phyloP scores from a whole-genome alignment of 2,329 filamentous ascomycete species.

The Huntiella bhutanensis region DNA sequence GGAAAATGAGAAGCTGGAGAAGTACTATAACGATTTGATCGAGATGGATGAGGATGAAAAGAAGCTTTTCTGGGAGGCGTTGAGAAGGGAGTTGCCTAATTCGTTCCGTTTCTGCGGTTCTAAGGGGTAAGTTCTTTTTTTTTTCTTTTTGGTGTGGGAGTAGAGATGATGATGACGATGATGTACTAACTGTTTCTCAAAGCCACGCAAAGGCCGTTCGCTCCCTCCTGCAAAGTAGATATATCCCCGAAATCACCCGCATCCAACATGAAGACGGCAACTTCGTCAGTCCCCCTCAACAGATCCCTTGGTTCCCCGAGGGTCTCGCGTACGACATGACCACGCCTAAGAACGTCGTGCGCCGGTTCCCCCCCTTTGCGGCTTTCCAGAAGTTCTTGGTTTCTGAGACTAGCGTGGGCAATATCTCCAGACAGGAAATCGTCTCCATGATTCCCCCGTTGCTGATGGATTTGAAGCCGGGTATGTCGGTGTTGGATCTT shows the following conservation, averaged over 20 bases:
- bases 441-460: slow-evolving; percentile 98
- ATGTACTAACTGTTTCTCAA: not conserved
- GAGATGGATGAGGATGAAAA: slow-evolving; percentile 63
- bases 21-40: slow-evolving; percentile 65
- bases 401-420: slow-evolving; percentile 89
- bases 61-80: slow-evolving; percentile 62
- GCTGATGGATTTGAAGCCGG: slow-evolving; percentile 74
- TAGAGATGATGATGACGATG: slow-evolving; percentile 2
- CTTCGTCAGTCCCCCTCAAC: slow-evolving; percentile 60
- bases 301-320: slow-evolving; percentile 85
- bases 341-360: slow-evolving; percentile 86
- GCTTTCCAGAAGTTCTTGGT: slow-evolving; percentile 96
- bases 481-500: slow-evolving; percentile 86
- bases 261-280: slow-evolving; percentile 70
- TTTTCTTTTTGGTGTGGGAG: not conserved
- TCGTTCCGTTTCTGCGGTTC: slow-evolving; percentile 96
- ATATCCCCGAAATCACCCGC: slow-evolving; percentile 74
- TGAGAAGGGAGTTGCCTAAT: slow-evolving; percentile 77
- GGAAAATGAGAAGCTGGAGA: slow-evolving; percentile 67
- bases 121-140: slow-evolving; percentile 43
- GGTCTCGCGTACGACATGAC: slow-evolving; percentile 95
- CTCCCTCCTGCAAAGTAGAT: slow-evolving; percentile 68
- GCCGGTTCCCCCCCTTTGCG: slow-evolving; percentile 83
- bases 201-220: slow-evolving; percentile 87
- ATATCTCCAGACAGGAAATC: slow-evolving; percentile 92